Evolutionary conservation across 2,329 filamentous ascomycete genomes (phyloP).

Genomic region (Verticillium nubilum): DNA sequence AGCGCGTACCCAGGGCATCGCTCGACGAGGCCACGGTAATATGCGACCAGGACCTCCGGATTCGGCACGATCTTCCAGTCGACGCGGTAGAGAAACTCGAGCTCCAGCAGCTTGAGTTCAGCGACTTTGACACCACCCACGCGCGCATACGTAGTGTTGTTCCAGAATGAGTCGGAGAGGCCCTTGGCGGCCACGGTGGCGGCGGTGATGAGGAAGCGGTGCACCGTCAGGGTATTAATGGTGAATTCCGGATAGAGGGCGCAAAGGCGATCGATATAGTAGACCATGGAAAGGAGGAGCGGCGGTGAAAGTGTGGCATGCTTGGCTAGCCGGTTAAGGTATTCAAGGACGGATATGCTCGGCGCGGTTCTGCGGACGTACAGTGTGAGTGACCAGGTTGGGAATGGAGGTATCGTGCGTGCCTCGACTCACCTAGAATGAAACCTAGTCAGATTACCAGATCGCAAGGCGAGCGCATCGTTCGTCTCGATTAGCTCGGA

Average conservation of each 20-base stretch:
- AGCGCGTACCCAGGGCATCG: constrained; percentile 52
- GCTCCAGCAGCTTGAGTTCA: constrained; percentile 83
- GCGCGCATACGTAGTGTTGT: constrained; percentile 91
- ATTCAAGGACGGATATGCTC: constrained; percentile 90
- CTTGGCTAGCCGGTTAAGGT: constrained; percentile 84
- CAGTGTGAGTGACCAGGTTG: not conserved
- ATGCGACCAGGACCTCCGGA: constrained; percentile 87
- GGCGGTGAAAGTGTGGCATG: constrained; percentile 92
- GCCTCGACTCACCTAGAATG: constrained; percentile 67
- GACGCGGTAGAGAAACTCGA: constrained; percentile 87
- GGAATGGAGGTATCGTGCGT: not conserved
- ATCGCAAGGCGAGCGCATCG: constrained; percentile 77
- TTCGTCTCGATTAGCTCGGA: constrained; percentile 92
- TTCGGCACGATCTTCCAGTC: constrained; percentile 97
- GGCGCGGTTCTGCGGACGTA: constrained; percentile 53
- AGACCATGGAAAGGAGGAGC: constrained; percentile 96
- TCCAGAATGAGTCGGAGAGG: constrained; percentile 95
- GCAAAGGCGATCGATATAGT: constrained; percentile 94
- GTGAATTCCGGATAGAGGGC: constrained; percentile 91
- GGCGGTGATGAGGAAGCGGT: constrained; percentile 93
- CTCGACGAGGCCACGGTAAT: constrained; percentile 82
- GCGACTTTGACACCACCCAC: constrained; percentile 88
- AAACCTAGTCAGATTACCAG: constrained; percentile 85
- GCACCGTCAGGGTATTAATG: constrained; percentile 92
- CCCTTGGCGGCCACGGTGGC: constrained; percentile 95